Conservation (phyloP, 2,329 filamentous ascomycete genomes). For the Hypoxylon sp. region DNA sequence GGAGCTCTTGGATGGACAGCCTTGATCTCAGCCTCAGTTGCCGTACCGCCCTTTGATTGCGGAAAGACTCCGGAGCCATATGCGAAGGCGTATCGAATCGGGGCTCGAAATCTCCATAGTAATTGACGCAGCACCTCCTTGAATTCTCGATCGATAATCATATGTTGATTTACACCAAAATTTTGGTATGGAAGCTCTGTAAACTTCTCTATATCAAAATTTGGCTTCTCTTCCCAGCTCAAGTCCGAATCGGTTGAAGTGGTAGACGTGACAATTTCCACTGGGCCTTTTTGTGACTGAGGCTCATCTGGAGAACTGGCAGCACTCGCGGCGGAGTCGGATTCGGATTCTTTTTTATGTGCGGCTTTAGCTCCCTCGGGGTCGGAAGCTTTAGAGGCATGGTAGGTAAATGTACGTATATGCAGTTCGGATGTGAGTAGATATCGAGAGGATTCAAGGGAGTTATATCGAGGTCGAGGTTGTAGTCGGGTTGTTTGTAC, state of each 20-base stretch:
- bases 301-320: constrained; percentile 41
- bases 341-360: constrained; percentile 37
- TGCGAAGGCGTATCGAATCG: constrained; percentile 95
- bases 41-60: constrained; percentile 66
- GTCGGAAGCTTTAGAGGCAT: constrained; percentile 26
- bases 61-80: constrained; percentile 98
- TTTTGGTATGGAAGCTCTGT: constrained; percentile 78
- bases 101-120: constrained; percentile 89
- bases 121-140: constrained; percentile 89
- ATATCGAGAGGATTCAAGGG: constrained; percentile 10
- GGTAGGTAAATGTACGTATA: constrained; percentile 35
- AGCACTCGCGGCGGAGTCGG: constrained; percentile 39
- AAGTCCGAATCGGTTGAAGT: constrained; percentile 36
- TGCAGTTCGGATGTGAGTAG: constrained; percentile 3
- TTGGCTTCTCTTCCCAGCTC: constrained; percentile 80
- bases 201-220: constrained; percentile 77
- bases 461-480: constrained; percentile 11
- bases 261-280: constrained; percentile 34
- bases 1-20: constrained; percentile 85
- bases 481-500: constrained; percentile 18
- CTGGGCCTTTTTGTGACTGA: constrained; percentile 34
- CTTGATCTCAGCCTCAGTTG: constrained; percentile 64
- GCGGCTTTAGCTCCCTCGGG: constrained; percentile 32
- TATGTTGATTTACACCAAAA: constrained; percentile 96
- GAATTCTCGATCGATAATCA: constrained; percentile 94